Base-by-base conservation (phyloP, 2,329 filamentous ascomycete genomes). In the Colletotrichum tabaci region DNA sequence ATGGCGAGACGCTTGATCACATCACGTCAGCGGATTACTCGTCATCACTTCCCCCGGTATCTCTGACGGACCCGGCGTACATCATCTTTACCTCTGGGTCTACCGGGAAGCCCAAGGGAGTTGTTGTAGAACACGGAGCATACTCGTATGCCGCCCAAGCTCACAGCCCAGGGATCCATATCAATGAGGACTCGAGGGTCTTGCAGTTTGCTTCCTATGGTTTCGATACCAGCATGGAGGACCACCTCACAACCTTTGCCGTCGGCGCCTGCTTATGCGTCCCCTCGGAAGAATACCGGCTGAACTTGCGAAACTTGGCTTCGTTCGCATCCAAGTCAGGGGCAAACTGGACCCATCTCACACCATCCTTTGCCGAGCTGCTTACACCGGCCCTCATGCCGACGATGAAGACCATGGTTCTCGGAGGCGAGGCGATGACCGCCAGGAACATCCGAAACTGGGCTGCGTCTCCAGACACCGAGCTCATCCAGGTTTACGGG, bases 251-350 rank as follows among this genome's bases (percentile, higher is more conserved):
- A 0, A 84, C 87, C 0, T 80, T 91, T 6, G 81, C 87, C 12
- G 79, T 84, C n/a, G 90, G 90, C n/a, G 89, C 87, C 0, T 90
- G 87, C 66, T 82, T 92, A 12, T 91, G 89, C 71, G 82, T 91
- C 0, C 89, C 90, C 0, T 84, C 85, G 9, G 80, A 86, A 2
- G 77, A 83, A 4, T 85, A 88, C 65, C 80, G 87, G 15, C 75
- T 86, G 53, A 83, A 85, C 63, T 26, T 57, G 2, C 50, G n/a
- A 1, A 84, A 89, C 66, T 38, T 72, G 2, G 53, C 58, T 0
- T 44, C n/a, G 1, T 72, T 72, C 16, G 44, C 61, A 3, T 47
- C 46, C 1, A 60, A 23, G 3, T 42, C 66, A 8, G 76, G 78
- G 2, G 82, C 84, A 58, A 87, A 87, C 71, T 84, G 85, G 80